A percentile compares a stretch with the other conserved stretches of the same genome.
phyloP scores from a whole-genome alignment of 495 filamentous ascomycete species.

The Hypoxylon rickii region DNA sequence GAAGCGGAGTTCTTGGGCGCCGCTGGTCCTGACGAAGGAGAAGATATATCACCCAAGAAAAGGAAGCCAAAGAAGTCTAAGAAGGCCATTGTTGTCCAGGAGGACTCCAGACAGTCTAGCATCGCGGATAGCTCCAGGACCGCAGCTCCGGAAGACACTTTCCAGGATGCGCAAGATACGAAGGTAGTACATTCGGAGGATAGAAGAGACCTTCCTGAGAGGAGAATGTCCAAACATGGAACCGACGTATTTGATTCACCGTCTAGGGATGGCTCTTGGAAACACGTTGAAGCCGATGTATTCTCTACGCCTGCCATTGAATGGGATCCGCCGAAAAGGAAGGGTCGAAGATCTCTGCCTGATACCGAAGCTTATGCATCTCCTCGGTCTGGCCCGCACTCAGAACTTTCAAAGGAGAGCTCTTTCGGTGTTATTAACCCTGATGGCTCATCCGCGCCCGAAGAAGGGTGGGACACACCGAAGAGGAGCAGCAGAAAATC shows the following conservation, averaged over 20 bases:
- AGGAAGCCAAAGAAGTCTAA: constrained; percentile 41
- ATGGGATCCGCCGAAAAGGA: constrained; percentile 7
- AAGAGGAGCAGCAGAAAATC: constrained; percentile 38
- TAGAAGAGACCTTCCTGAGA: constrained; percentile 24
- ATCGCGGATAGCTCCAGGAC: constrained; percentile 16
- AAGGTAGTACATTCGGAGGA: constrained; percentile 19
- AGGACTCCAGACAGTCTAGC: constrained; percentile 26
- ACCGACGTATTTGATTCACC: constrained; percentile 2
- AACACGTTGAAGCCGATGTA: not conserved
- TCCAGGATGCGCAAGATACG: constrained; percentile 28
- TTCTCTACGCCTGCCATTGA: constrained; percentile 5
- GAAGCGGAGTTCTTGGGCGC: constrained; percentile 22
- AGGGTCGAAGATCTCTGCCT: constrained; percentile 14
- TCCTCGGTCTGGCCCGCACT: constrained; percentile 20
- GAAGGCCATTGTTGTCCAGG: constrained; percentile 33
- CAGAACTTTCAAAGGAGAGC: constrained; percentile 40
- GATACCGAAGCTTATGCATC: constrained; percentile 37
- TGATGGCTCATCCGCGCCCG: constrained; percentile 27
- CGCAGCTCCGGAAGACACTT: constrained; percentile 37
- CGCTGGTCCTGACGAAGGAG: constrained; percentile 14
- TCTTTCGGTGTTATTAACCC: constrained; percentile 31
- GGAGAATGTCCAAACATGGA: constrained; percentile 34
- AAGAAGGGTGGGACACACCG: constrained; percentile 41
- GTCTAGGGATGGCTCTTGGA: not conserved
- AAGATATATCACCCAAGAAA: constrained; percentile 23